These are phyloP conservation scores for Nephromyces sp. DNA, from an alignment of 169 alveolate species.

Conservation along the genomic window DNA sequence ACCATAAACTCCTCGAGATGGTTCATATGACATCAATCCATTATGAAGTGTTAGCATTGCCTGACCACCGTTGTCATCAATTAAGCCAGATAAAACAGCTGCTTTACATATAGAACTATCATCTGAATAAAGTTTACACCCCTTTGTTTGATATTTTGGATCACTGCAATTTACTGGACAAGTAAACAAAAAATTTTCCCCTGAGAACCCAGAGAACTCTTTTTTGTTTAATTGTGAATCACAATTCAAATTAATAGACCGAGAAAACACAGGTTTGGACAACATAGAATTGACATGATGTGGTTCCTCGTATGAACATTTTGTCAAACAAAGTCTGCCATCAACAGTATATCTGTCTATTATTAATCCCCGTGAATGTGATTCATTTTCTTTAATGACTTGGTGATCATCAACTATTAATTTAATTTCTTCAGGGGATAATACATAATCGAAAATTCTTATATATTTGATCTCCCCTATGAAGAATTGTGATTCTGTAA, in stretches of 20 bases:
- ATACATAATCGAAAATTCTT: conserved; percentile 46
- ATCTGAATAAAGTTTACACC: conserved; percentile 41
- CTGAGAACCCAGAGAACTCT: conserved; percentile 28
- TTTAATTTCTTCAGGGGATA: conserved; percentile 54
- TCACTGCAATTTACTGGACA: conserved; percentile 45
- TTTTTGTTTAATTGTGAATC: conserved; percentile 30
- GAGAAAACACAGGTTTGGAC: conserved; percentile 31
- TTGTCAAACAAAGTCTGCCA: conserved; percentile 48
- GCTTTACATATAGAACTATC: conserved; percentile 47
- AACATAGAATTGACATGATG: conserved; percentile 23
- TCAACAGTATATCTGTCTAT: conserved; percentile 37
- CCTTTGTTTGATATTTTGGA: conserved; percentile 29
- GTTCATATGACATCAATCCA: conserved; percentile 33
- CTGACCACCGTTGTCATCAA: conserved; percentile 40
- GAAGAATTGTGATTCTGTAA: conserved; percentile 51
- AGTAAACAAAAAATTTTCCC: conserved; percentile 18
- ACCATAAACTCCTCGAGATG: conserved; percentile 40
- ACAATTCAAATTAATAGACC: conserved; percentile 36
- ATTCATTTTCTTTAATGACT: neutral
- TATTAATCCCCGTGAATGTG: neutral
- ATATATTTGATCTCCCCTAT: conserved; percentile 46
- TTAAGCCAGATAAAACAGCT: conserved; percentile 43
- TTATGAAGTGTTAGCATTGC: conserved; percentile 38
- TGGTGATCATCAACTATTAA: neutral
- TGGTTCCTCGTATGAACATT: conserved; percentile 46